These are phyloP conservation scores for Phoenix dactylifera DNA, from an alignment of 176 grass and related monocot genomes.

Conservation along the genomic window DNA sequence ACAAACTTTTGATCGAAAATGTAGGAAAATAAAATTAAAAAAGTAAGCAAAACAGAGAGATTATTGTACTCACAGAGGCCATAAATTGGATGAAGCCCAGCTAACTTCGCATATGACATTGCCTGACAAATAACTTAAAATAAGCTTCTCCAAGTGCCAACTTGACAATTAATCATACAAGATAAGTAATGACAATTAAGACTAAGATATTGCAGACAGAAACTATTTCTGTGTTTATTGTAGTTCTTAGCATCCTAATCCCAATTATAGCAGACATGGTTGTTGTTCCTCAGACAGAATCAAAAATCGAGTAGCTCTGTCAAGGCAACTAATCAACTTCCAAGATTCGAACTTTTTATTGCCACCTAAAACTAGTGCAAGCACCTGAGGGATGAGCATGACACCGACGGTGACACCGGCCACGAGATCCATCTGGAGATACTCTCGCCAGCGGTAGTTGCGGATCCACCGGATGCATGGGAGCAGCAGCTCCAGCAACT, in stretches of 20 bases:
- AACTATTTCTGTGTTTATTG: too few relatives aligned
- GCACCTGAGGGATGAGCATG: slow-evolving; percentile 16
- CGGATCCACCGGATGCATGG: slow-evolving; percentile 14
- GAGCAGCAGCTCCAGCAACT: slow-evolving; percentile 1
- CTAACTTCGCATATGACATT: slow-evolving; percentile 15
- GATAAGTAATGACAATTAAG: too few relatives aligned
- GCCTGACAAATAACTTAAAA: not conserved
- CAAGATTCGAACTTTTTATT: too few relatives aligned
- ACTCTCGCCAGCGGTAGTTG: not conserved
- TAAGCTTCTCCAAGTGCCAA: too few relatives aligned
- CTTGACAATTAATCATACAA: too few relatives aligned
- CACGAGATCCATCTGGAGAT: slow-evolving; percentile 2
- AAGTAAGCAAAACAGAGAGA: not conserved
- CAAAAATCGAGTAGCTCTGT: too few relatives aligned
- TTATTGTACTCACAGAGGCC: slow-evolving; percentile 7
- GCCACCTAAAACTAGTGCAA: not conserved
- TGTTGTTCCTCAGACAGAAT: too few relatives aligned
- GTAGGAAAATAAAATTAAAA: not conserved
- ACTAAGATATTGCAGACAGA: too few relatives aligned
- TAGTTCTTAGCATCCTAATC: too few relatives aligned
- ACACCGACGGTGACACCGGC: slow-evolving; percentile 15
- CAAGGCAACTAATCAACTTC: too few relatives aligned
- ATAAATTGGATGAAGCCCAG: slow-evolving; percentile 16
- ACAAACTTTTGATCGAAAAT: not conserved
- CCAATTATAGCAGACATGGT: too few relatives aligned